Evolutionary conservation across 2,329 filamentous ascomycete genomes (phyloP).

Genomic region (Lecanicillium sp.): DNA sequence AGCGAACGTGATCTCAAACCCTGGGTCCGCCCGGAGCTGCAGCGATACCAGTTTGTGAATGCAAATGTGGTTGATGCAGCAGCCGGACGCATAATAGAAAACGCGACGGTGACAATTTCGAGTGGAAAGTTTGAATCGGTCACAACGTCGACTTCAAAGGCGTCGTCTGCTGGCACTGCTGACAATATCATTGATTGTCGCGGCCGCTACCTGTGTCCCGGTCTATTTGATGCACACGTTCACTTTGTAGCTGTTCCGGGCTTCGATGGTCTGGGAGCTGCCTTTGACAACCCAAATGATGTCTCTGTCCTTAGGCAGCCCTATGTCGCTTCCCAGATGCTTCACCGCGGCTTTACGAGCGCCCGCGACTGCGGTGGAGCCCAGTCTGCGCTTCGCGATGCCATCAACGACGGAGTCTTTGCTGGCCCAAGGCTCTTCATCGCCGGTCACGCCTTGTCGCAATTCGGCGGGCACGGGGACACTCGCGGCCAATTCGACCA

Average conservation of each 20-base stretch:
- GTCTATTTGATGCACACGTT: conserved; percentile 25
- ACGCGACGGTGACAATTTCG: too few relatives aligned
- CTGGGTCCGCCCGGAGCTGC: too few relatives aligned
- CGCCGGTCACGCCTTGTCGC: conserved; percentile 43
- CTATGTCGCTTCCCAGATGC: conserved; percentile 39
- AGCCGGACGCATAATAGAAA: too few relatives aligned
- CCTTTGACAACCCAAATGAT: conserved; percentile 21
- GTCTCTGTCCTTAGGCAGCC: conserved; percentile 35
- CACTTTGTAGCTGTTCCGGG: conserved; percentile 23
- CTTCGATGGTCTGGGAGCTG: conserved; percentile 16
- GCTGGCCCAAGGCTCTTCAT: conserved; percentile 50
- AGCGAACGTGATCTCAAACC: too few relatives aligned
- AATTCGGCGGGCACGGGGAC: conserved; percentile 53
- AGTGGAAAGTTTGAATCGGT: too few relatives aligned
- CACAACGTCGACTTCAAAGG: too few relatives aligned
- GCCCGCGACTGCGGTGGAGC: conserved; percentile 53
- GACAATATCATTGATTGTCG: conserved; percentile 15
- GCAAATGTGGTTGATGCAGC: too few relatives aligned
- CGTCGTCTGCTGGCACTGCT: too few relatives aligned
- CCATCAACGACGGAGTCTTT: conserved; percentile 46
- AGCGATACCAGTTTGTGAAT: too few relatives aligned
- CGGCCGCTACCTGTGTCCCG: conserved; percentile 23
- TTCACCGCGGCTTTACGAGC: conserved; percentile 50
- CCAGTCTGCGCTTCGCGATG: conserved; percentile 45
- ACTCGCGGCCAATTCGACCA: conserved; percentile 36